Evolutionary conservation across 805 yeast genomes (phyloP).

Genomic region (Lipomyces mesembrius): DNA sequence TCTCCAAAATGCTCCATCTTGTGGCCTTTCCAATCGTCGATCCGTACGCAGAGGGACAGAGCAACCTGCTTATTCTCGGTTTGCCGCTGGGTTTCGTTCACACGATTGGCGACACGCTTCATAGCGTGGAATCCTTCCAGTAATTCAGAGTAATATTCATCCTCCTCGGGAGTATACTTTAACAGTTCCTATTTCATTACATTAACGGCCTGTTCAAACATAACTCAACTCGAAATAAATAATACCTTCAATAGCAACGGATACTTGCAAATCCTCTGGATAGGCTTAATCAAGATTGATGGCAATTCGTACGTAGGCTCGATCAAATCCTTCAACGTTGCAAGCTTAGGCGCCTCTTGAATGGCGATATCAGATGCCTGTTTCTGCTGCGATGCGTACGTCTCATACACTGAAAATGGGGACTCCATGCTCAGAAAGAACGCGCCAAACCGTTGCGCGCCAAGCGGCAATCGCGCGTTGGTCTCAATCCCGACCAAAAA

Average conservation of each 20-base stretch:
- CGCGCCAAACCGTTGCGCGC: slow-evolving; percentile 85
- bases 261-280: slow-evolving; percentile 94
- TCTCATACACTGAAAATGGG: slow-evolving; percentile 82
- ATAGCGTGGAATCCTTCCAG: slow-evolving; percentile 71
- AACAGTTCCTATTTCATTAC: slow-evolving; percentile 57
- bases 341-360: slow-evolving; percentile 62
- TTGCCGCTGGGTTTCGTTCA: slow-evolving; percentile 91
- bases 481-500: slow-evolving; percentile 87
- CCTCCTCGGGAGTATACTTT: slow-evolving; percentile 60
- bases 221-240: neutral
- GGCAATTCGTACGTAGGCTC: slow-evolving; percentile 89
- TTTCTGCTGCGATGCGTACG: slow-evolving; percentile 90
- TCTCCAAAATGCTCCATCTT: slow-evolving; percentile 81
- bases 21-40: slow-evolving; percentile 92
- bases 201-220: neutral
- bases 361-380: slow-evolving; percentile 81
- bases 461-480: slow-evolving; percentile 73
- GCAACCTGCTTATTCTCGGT: slow-evolving; percentile 81
- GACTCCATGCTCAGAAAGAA: slow-evolving; percentile 83
- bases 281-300: slow-evolving; percentile 87
- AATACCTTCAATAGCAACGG: slow-evolving; percentile 65
- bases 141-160: slow-evolving; percentile 68
- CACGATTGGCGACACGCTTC: slow-evolving; percentile 81
- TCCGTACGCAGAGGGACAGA: slow-evolving; percentile 70
- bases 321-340: slow-evolving; percentile 55